Percentiles rank a stretch among this genome's conserved stretches.
Conservation (phyloP, 805 yeast genomes). For the Groenewaldozyma salmanticensis region DNA sequence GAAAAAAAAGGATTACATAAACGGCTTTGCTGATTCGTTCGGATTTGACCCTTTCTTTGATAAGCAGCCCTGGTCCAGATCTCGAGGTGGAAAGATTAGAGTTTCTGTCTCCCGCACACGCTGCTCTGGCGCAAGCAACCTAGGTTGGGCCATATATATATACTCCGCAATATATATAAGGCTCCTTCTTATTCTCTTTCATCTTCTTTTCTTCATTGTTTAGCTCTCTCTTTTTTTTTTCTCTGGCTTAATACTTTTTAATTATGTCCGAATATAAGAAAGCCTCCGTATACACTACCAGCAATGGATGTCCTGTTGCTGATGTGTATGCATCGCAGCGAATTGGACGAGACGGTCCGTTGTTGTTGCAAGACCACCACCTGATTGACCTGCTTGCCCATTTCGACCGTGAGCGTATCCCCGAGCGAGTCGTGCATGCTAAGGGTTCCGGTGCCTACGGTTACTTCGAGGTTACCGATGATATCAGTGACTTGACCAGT, state of each 20-base stretch:
- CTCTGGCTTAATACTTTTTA: not conserved
- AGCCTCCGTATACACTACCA: constrained; percentile 31
- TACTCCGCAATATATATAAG: not conserved
- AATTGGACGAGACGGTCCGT: constrained; percentile 57
- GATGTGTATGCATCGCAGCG: constrained; percentile 46
- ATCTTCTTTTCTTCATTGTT: not conserved
- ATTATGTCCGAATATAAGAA: not conserved
- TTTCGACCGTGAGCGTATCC: constrained; percentile 82
- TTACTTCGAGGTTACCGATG: constrained; percentile 78
- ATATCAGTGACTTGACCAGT: constrained; percentile 60
- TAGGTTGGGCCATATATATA: too few relatives aligned
- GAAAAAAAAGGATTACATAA: too few relatives aligned
- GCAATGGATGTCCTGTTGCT: constrained; percentile 45
- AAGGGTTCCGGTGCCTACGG: constrained; percentile 92
- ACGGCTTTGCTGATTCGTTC: too few relatives aligned
- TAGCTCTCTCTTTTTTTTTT: not conserved
- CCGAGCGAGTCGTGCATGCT: constrained; percentile 90
- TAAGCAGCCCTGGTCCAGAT: too few relatives aligned
- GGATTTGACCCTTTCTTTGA: too few relatives aligned
- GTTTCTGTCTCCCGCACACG: too few relatives aligned
- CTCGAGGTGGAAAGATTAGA: too few relatives aligned
- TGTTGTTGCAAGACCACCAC: constrained; percentile 72
- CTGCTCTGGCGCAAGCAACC: too few relatives aligned
- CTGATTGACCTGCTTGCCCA: constrained; percentile 76
- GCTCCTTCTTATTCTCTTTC: not conserved